These are phyloP conservation scores for Lophiotrema nucula DNA, from an alignment of 495 filamentous ascomycete genomes.

Conservation along the genomic window DNA sequence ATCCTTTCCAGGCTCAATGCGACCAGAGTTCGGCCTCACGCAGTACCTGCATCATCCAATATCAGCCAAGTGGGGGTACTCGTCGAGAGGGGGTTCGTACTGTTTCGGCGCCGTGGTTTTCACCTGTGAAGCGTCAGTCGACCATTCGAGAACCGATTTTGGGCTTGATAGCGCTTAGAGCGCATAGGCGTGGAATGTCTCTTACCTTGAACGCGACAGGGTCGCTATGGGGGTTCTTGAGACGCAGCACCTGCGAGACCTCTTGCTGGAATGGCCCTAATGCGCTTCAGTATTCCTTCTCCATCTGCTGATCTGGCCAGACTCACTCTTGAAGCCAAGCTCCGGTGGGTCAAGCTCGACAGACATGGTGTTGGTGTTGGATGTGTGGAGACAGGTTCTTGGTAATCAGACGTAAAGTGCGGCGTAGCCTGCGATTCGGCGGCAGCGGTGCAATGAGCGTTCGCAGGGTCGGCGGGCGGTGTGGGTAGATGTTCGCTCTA, in stretches of 20 bases:
- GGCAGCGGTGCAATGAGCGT: not conserved
- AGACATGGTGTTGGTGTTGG: conserved; percentile 64
- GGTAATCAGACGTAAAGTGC: conserved; percentile 19
- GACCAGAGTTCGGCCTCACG: conserved; percentile 93
- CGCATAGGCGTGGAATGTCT: not conserved
- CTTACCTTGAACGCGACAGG: conserved; percentile 94
- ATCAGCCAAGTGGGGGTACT: conserved; percentile 17
- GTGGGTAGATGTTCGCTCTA: not conserved
- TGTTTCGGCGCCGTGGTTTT: conserved; percentile 99
- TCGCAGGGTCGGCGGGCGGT: not conserved
- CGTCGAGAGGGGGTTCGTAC: conserved; percentile 55
- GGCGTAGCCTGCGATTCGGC: not conserved
- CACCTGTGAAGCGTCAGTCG: conserved; percentile 58
- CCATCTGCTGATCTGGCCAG: not conserved
- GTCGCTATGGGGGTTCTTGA: conserved; percentile 73
- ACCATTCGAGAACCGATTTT: not conserved
- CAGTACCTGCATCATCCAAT: conserved; percentile 69
- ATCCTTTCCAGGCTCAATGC: conserved; percentile 80
- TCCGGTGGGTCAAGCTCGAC: conserved; percentile 88
- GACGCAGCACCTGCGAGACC: conserved; percentile 77
- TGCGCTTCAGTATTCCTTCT: conserved; percentile 9
- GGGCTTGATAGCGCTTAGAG: conserved; percentile 1
- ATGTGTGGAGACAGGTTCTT: conserved; percentile 3
- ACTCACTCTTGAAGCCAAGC: conserved; percentile 87
- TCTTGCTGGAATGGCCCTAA: conserved; percentile 90